Conservation (phyloP, 768 basidiomycete genomes). For the Trametes villosa region DNA sequence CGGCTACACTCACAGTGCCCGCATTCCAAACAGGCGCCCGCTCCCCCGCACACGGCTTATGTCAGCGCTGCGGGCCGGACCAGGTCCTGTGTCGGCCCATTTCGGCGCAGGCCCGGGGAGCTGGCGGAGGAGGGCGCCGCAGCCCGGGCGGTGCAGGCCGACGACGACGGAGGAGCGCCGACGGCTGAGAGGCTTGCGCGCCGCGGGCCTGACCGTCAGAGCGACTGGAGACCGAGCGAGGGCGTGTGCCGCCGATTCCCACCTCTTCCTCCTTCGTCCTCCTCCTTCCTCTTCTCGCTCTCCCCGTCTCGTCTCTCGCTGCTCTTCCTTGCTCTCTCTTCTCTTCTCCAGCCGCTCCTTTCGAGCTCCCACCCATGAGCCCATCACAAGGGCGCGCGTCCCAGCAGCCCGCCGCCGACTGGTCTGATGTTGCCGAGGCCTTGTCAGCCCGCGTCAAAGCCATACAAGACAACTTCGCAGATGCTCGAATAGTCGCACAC, state of each 20-base stretch:
- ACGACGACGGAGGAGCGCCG: neutral
- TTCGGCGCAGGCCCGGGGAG: neutral
- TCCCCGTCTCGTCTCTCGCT: neutral
- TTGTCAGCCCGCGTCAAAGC: slow-evolving; percentile 21
- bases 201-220: neutral
- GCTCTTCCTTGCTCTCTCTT: neutral
- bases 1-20: too few relatives aligned
- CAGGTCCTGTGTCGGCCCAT: too few relatives aligned
- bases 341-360: slow-evolving; percentile 1
- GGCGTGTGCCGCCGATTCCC: slow-evolving; percentile 15
- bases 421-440: slow-evolving; percentile 22
- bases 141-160: slow-evolving; percentile 18
- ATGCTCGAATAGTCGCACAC: slow-evolving; percentile 2
- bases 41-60: slow-evolving; percentile 3
- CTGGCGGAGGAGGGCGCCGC: neutral
- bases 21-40: neutral
- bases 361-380: slow-evolving; percentile 17
- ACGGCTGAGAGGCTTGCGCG: neutral
- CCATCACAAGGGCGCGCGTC: slow-evolving; percentile 18
- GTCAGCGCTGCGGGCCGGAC: slow-evolving; percentile 1
- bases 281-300: slow-evolving; percentile 19
- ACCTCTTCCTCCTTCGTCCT: slow-evolving; percentile 9
- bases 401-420: slow-evolving; percentile 8
- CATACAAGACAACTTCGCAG: slow-evolving; percentile 11
- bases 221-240: neutral